These are phyloP conservation scores for Lantana camara DNA, from an alignment of 257 asterid genomes.

Conservation along the genomic window DNA sequence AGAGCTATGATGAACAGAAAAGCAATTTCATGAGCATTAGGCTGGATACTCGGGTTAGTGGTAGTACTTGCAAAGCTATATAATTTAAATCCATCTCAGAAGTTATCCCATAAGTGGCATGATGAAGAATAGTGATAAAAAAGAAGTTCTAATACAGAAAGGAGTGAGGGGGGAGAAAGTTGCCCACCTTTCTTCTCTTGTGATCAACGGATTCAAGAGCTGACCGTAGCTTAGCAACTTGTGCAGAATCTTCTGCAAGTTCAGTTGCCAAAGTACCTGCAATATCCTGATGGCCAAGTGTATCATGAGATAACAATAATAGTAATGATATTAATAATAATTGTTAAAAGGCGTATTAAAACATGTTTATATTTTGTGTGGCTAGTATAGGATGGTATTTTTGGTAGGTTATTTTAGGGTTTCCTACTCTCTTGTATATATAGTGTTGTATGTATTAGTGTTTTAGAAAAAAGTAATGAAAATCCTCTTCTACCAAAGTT, in stretches of 20 bases:
- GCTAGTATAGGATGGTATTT: no score
- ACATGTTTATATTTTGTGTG: no score
- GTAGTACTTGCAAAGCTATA: not conserved
- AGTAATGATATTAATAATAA: no score
- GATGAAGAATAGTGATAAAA: no score
- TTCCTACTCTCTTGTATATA: no score
- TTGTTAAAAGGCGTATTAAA: no score
- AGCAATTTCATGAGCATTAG: not conserved
- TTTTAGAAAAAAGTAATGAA: no score
- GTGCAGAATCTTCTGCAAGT: slow-evolving; percentile 86
- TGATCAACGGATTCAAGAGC: slow-evolving; percentile 98
- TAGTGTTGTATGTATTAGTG: no score
- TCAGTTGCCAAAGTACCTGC: slow-evolving; percentile 98
- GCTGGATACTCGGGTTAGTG: slow-evolving; percentile 10
- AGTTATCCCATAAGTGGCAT: no score
- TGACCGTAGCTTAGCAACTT: slow-evolving; percentile 94
- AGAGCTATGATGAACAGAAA: slow-evolving; percentile 2
- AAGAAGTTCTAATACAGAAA: not conserved
- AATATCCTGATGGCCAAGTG: slow-evolving; percentile 66
- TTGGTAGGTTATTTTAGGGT: no score
- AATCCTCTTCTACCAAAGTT: no score
- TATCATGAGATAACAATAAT: slow-evolving; percentile 25
- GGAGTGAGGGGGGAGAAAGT: slow-evolving; percentile 18
- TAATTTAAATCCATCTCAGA: slow-evolving; percentile 1
- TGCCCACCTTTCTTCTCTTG: slow-evolving; percentile 91